Base-by-base conservation (phyloP, 2,329 filamentous ascomycete genomes). In the Colletotrichum falcatum region DNA sequence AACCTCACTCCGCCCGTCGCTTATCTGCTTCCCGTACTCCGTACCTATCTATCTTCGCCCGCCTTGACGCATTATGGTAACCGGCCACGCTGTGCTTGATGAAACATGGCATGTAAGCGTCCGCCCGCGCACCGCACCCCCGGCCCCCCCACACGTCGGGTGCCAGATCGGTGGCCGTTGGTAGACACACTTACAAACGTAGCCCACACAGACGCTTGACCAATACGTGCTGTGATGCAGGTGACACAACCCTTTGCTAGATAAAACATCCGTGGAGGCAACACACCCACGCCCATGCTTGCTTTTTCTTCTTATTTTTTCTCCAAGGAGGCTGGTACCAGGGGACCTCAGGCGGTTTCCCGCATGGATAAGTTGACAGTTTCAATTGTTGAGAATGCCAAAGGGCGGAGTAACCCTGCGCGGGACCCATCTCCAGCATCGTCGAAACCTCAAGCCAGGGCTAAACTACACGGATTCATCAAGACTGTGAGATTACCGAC, bases 301-400 rank as follows among this genome's bases (percentile, higher is more conserved):
- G 12, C 28, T 16, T 23, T 6, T 33, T 33, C 9, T 11, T 28
- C n/a, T 14, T 49, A 8, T 23, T 8, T 48, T 7, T 48, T 48
- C 11, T 26, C 16, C 12, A 48, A 26, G n/a, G 2, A 23, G 12
- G 12, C 46, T 18, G 14, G 9, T 28, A 16, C 5, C 23, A 49
- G 23, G 6, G 12, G 14, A 28, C 14, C 23, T 14, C 48, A 8
- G 59, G 72, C 66, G 5, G 74, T 70, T 0, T 66, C 60, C n/a
- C 75, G 75, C 12, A 76, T 65, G 18, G 75, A 73, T 12, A 74
- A 63, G 46, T 61, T 33, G 37, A 65, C 51, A 18, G 69, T n/a
- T 42, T 51, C 16, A 11, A 61, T 59, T 14, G 69, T 56, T 12
- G 30, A n/a, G 69, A 56, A 18, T 69, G 55, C 61, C 61, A 70